A percentile compares a stretch with the other conserved stretches of the same genome.
Evolutionary conservation across 805 yeast species (phyloP).

Genomic region (Pichia eremophila): DNA sequence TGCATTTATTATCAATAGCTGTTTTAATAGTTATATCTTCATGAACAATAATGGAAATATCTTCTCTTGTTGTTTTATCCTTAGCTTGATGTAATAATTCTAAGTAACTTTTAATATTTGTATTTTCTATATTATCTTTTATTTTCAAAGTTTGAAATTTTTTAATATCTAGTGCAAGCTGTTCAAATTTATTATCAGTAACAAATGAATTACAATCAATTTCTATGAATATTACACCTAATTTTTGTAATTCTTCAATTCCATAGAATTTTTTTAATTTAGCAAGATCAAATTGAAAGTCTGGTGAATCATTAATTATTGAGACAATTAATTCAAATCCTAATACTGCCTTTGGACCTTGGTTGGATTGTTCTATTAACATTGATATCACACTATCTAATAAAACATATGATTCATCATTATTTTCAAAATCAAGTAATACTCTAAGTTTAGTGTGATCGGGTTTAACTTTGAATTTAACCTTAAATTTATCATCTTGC

Average conservation of each 20-base stretch:
- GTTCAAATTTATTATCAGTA: conserved; percentile 21
- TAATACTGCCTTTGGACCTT: conserved; percentile 48
- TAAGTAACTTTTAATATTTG: conserved; percentile 13
- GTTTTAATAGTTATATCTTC: conserved; percentile 37
- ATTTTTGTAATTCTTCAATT: conserved; percentile 11
- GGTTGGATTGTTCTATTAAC: conserved; percentile 50
- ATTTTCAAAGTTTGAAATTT: conserved; percentile 18
- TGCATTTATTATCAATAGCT: conserved; percentile 37
- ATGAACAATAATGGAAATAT: conserved; percentile 40
- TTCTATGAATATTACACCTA: conserved; percentile 31
- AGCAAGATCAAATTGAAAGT: neutral
- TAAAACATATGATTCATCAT: conserved; percentile 56
- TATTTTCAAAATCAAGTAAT: conserved; percentile 57
- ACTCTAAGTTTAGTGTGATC: conserved; percentile 34
- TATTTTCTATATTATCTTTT: neutral
- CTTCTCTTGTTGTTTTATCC: conserved; percentile 57
- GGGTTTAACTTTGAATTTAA: conserved; percentile 39
- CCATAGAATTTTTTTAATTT: conserved; percentile 12
- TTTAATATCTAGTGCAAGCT: conserved; percentile 24
- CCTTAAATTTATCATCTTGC: conserved; percentile 64
- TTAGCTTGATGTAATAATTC: conserved; percentile 33
- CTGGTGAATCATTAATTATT: conserved; percentile 2
- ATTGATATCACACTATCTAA: conserved; percentile 57
- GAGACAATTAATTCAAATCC: conserved; percentile 54
- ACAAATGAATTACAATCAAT: conserved; percentile 35